A percentile compares a stretch with the other conserved stretches of the same genome.
Conservation (phyloP, 805 yeast species). For the Kluyveromyces siamensis region DNA sequence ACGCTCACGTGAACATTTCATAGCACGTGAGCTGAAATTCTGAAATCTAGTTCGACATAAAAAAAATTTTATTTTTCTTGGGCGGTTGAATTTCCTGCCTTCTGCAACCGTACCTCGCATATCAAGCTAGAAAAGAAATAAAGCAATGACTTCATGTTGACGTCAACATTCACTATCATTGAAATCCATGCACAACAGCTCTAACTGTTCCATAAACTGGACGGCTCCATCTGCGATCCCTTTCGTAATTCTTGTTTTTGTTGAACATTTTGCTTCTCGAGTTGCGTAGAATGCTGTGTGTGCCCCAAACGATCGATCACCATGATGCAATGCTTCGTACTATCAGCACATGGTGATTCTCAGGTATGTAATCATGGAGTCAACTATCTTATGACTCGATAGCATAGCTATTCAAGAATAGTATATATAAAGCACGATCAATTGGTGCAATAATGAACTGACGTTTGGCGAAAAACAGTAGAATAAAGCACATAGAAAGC, state of each 20-base stretch:
- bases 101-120: background rate
- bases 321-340: background rate
- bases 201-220: background rate
- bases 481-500: too few relatives aligned
- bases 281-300: background rate
- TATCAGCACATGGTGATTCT: background rate
- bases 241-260: background rate
- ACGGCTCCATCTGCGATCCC: background rate
- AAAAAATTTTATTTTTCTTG: too few relatives aligned
- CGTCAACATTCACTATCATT: background rate
- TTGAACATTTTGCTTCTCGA: background rate
- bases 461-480: too few relatives aligned
- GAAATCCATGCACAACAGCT: background rate
- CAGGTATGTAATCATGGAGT: background rate
- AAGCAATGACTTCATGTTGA: background rate
- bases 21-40: background rate
- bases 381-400: background rate
- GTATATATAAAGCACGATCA: background rate
- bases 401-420: too few relatives aligned
- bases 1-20: too few relatives aligned
- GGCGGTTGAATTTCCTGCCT: background rate
- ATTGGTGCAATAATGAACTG: too few relatives aligned
- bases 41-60: too few relatives aligned
- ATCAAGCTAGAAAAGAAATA: too few relatives aligned
- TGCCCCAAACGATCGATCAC: background rate